A percentile compares a stretch with the other conserved stretches of the same genome.
Conservation (phyloP, 352 stramenopile species). For the Phytophthora idaei region DNA sequence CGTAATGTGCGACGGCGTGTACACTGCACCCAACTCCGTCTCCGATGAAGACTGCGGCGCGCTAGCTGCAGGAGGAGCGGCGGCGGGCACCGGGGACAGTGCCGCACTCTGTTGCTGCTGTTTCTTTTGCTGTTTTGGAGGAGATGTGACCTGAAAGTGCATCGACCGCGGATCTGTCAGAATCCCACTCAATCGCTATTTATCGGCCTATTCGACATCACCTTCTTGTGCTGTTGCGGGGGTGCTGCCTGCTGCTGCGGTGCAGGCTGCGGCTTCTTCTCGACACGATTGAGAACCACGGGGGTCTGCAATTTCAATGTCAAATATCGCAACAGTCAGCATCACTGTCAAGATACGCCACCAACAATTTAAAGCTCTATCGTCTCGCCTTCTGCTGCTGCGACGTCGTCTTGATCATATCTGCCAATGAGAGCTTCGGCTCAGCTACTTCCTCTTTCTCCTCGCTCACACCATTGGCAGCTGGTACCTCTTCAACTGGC, state of each 20-base stretch:
- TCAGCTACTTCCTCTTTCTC: conserved; percentile 11
- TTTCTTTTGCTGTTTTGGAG: conserved; percentile 27
- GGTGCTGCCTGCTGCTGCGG: conserved; percentile 5
- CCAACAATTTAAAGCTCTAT: background rate
- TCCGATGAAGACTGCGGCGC: conserved; percentile 32
- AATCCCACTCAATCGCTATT: background rate
- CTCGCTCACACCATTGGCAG: conserved; percentile 3
- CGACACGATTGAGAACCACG: conserved; percentile 9
- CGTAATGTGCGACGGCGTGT: conserved; percentile 71
- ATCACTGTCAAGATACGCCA: background rate
- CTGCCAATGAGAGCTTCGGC: conserved; percentile 11
- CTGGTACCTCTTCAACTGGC: conserved; percentile 19
- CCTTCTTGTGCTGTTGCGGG: conserved; percentile 19
- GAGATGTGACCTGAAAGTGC: conserved; percentile 17
- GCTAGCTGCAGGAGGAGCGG: conserved; percentile 7
- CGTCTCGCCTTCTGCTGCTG: conserved; percentile 21
- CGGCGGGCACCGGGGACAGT: conserved; percentile 1
- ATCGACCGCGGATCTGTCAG: conserved; percentile 13
- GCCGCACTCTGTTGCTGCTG: conserved; percentile 20
- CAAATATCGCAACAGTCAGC: conserved; percentile 14
- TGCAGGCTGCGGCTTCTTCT: conserved; percentile 18
- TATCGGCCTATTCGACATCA: conserved; percentile 1
- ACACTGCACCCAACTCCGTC: conserved; percentile 57
- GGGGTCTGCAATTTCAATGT: conserved; percentile 11
- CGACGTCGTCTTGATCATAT: conserved; percentile 25